Percentiles rank a stretch among this genome's conserved stretches.
phyloP scores from a whole-genome alignment of 768 basidiomycete genomes.

The Tricholomella constricta region DNA sequence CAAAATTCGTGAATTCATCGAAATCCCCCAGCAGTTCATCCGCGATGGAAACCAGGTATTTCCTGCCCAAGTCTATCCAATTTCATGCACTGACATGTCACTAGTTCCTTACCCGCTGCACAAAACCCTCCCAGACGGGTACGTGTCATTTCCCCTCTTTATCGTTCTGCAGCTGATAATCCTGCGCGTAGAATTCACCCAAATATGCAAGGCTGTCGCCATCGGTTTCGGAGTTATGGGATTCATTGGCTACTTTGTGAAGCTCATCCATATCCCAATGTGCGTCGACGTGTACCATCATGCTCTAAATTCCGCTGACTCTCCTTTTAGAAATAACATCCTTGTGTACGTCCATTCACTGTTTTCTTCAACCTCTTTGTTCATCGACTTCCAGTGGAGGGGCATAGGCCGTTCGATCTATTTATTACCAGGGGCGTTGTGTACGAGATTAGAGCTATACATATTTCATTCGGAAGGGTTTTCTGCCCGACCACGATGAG shows the following conservation, averaged over 20 bases:
- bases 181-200: slow-evolving; percentile 72
- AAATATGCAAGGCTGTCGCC: slow-evolving; percentile 95
- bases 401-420: slow-evolving; percentile 48
- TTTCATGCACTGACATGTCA: slow-evolving; percentile 11
- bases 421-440: slow-evolving; percentile 15
- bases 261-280: slow-evolving; percentile 98
- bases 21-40: slow-evolving; percentile 89
- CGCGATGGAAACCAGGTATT: slow-evolving; percentile 91
- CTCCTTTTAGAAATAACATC: slow-evolving; percentile 81
- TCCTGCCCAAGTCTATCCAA: slow-evolving; percentile 3
- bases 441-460: slow-evolving; percentile 12
- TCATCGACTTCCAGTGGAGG: slow-evolving; percentile 60
- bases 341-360: slow-evolving; percentile 74
- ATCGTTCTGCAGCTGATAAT: background rate
- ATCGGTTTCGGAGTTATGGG: slow-evolving; percentile 99
- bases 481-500: background rate
- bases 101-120: slow-evolving; percentile 96
- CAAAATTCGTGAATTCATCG: slow-evolving; percentile 86
- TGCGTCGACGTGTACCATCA: slow-evolving; percentile 44
- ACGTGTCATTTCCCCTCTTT: slow-evolving; percentile 14
- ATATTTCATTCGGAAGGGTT: slow-evolving; percentile 2
- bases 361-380: slow-evolving; percentile 13
- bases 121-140: slow-evolving; percentile 97
- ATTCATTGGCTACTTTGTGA: slow-evolving; percentile 98
- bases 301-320: slow-evolving; percentile 16